Evolutionary conservation across 2,329 filamentous ascomycete genomes (phyloP).

Genomic region (Juglanconis juglandina): DNA sequence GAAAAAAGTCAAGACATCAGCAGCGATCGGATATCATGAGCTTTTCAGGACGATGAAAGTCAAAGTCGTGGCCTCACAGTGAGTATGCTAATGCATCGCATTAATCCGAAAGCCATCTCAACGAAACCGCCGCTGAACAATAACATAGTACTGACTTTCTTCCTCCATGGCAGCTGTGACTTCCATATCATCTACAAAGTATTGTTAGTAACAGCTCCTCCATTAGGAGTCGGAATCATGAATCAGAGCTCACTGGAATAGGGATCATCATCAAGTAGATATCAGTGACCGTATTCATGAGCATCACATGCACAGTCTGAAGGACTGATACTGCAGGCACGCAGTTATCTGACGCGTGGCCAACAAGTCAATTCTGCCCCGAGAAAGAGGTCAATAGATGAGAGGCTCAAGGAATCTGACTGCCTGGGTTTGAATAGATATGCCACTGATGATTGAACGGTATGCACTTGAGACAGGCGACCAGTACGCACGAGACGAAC

Average conservation of each 20-base stretch:
- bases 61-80: conserved; percentile 20
- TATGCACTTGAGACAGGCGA: conserved; percentile 41
- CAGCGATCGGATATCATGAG: conserved; percentile 11
- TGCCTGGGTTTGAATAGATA: conserved; percentile 47
- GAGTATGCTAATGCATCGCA: conserved; percentile 46
- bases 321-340: conserved; percentile 45
- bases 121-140: conserved; percentile 50
- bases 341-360: conserved; percentile 30
- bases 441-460: conserved; percentile 47
- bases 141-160: conserved; percentile 42
- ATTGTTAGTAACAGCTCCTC: neutral
- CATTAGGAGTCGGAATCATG: neutral
- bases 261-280: conserved; percentile 49
- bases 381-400: neutral
- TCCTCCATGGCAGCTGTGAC: conserved; percentile 36
- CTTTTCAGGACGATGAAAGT: conserved; percentile 5
- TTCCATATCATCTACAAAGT: conserved; percentile 41
- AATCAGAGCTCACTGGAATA: conserved; percentile 19
- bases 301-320: conserved; percentile 44
- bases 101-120: conserved; percentile 47
- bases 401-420: conserved; percentile 28
- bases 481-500: conserved; percentile 42
- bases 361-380: neutral
- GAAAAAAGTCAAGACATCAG: neutral
- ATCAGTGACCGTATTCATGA: conserved; percentile 45